Conservation (phyloP, 148 eudicot genomes). For the Rhododendron molle region DNA sequence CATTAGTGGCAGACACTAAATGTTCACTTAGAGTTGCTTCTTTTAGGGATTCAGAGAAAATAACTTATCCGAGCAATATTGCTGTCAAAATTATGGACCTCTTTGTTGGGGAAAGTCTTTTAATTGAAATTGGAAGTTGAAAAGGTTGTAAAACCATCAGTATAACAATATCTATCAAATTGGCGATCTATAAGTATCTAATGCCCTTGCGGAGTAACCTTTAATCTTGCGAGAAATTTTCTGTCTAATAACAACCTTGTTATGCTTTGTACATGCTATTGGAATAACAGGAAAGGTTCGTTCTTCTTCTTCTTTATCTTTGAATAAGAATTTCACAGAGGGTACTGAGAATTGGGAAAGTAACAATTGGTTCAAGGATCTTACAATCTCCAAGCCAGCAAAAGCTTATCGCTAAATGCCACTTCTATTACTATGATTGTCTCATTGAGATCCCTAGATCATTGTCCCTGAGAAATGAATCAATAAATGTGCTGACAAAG, state of each 20-base stretch:
- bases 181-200: neutral
- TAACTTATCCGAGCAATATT: neutral
- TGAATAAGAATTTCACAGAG: neutral
- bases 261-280: neutral
- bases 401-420: neutral
- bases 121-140: neutral
- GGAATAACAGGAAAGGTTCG: neutral
- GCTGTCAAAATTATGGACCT: neutral
- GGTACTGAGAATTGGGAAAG: neutral
- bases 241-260: neutral
- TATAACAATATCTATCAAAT: neutral
- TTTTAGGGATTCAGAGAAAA: neutral
- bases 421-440: neutral
- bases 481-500: neutral
- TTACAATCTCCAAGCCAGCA: neutral
- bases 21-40: conserved; percentile 1
- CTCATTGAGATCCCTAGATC: neutral
- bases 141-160: neutral
- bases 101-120: neutral
- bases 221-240: neutral
- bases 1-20: neutral
- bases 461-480: neutral
- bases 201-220: neutral
- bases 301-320: neutral
- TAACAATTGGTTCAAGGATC: neutral